These are phyloP conservation scores for Metschnikowia lachancei DNA, from an alignment of 805 yeast genomes.

Conservation along the genomic window DNA sequence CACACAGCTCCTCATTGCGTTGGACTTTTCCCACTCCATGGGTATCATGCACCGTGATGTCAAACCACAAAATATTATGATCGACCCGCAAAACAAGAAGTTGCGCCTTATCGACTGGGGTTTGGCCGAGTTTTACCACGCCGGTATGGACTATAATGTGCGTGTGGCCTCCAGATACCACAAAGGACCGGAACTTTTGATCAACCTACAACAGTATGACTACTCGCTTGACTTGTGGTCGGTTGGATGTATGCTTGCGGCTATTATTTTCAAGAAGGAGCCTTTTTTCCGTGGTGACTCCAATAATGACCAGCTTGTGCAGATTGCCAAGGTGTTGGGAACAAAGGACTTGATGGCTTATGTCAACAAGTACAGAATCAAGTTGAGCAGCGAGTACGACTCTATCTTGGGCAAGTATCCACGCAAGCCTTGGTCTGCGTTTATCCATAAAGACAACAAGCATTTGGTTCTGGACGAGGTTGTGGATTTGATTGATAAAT, in stretches of 20 bases:
- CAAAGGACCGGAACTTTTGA: conserved; percentile 89
- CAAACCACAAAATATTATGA: conserved; percentile 94
- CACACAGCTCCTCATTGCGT: conserved; percentile 74
- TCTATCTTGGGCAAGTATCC: conserved; percentile 66
- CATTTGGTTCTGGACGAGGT: conserved; percentile 65
- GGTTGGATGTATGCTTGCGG: conserved; percentile 88
- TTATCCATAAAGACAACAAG: conserved; percentile 67
- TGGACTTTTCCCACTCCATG: conserved; percentile 89
- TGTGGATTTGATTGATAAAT: conserved; percentile 74
- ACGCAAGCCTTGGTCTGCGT: conserved; percentile 82
- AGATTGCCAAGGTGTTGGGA: conserved; percentile 84
- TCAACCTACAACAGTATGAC: conserved; percentile 84
- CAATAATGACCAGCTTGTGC: conserved; percentile 86
- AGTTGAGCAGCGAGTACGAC: conserved; percentile 71
- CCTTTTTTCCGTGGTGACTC: conserved; percentile 92
- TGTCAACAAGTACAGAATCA: conserved; percentile 66
- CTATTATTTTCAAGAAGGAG: conserved; percentile 84
- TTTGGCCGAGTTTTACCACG: conserved; percentile 88
- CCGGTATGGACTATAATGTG: conserved; percentile 85
- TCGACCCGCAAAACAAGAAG: conserved; percentile 70
- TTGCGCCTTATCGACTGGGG: conserved; percentile 94
- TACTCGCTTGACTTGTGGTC: conserved; percentile 93
- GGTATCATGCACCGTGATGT: conserved; percentile 96
- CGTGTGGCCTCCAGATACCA: conserved; percentile 91
- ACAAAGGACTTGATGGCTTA: conserved; percentile 74